Evolutionary conservation across 1,139 yeast genomes (phyloP).

Genomic region (Scheffersomyces lignicola): DNA sequence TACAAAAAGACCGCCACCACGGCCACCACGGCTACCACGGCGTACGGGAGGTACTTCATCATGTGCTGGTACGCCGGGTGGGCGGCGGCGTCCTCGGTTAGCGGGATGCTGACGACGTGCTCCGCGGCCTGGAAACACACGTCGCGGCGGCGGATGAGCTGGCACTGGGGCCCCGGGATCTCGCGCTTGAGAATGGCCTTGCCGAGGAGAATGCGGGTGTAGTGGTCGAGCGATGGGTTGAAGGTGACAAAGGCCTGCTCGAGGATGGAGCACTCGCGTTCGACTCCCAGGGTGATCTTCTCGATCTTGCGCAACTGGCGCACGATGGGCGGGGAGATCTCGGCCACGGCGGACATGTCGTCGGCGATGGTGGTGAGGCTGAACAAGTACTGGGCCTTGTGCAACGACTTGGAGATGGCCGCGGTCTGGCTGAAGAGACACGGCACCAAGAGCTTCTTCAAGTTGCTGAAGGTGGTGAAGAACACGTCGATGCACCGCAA

Average conservation of each 20-base stretch:
- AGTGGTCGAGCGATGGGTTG: slow-evolving; percentile 37
- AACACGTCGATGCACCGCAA: slow-evolving; percentile 36
- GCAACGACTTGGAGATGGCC: slow-evolving; percentile 25
- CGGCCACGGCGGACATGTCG: slow-evolving; percentile 19
- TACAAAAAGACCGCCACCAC: slow-evolving; percentile 20
- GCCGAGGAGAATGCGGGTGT: slow-evolving; percentile 41
- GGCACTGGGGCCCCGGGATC: slow-evolving; percentile 31
- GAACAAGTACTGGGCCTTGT: slow-evolving; percentile 25
- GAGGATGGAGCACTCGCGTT: slow-evolving; percentile 31
- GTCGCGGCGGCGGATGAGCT: slow-evolving; percentile 36
- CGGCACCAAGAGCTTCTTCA: slow-evolving; percentile 41
- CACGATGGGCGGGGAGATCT: slow-evolving; percentile 22
- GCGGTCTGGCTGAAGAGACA: slow-evolving; percentile 32
- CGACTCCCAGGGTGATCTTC: slow-evolving; percentile 39
- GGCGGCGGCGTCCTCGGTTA: slow-evolving; percentile 30
- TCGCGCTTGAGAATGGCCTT: slow-evolving; percentile 43
- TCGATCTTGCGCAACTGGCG: slow-evolving; percentile 37
- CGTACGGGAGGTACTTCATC: slow-evolving; percentile 22
- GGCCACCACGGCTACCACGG: slow-evolving; percentile 20
- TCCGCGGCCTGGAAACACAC: slow-evolving; percentile 46
- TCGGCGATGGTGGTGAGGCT: slow-evolving; percentile 31
- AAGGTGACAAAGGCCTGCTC: slow-evolving; percentile 32
- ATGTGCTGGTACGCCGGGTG: slow-evolving; percentile 16
- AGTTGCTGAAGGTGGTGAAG: slow-evolving; percentile 37
- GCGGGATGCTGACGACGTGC: slow-evolving; percentile 45